phyloP scores from a whole-genome alignment of 1,139 yeast genomes.

The Debaryomycetaceae sp. region DNA sequence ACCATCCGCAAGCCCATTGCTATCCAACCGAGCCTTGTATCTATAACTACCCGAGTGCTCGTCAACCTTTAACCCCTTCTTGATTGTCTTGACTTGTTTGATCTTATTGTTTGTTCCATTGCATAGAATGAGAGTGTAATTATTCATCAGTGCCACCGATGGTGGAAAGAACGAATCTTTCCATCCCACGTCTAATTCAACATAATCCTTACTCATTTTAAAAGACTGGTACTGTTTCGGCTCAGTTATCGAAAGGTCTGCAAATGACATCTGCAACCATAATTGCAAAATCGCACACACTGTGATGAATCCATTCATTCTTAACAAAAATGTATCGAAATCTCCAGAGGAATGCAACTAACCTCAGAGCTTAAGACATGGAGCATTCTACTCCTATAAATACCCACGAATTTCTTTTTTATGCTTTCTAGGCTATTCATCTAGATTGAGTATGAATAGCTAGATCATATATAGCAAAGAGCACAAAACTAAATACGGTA shows the following conservation, averaged over 20 bases:
- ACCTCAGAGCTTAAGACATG: too few relatives aligned
- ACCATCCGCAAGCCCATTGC: constrained; percentile 6
- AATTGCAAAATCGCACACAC: neutral
- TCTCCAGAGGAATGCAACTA: too few relatives aligned
- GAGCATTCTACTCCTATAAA: too few relatives aligned
- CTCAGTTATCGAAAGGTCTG: neutral
- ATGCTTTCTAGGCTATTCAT: neutral
- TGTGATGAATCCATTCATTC: too few relatives aligned
- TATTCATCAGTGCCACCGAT: neutral
- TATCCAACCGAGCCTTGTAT: neutral
- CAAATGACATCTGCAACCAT: neutral
- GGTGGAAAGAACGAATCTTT: neutral
- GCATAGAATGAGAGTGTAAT: constrained; percentile 6
- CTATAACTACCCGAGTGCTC: too few relatives aligned
- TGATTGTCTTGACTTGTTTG: neutral
- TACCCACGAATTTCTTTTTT: too few relatives aligned
- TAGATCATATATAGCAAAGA: neutral
- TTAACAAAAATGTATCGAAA: too few relatives aligned
- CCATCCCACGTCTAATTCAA: neutral
- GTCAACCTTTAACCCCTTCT: neutral
- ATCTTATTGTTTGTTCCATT: constrained; percentile 5
- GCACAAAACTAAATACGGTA: neutral
- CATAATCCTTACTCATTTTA: neutral
- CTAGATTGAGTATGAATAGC: neutral
- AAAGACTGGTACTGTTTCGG: neutral